Base-by-base conservation (phyloP, 2,329 filamentous ascomycete species). In the Fusarium acutatum region DNA sequence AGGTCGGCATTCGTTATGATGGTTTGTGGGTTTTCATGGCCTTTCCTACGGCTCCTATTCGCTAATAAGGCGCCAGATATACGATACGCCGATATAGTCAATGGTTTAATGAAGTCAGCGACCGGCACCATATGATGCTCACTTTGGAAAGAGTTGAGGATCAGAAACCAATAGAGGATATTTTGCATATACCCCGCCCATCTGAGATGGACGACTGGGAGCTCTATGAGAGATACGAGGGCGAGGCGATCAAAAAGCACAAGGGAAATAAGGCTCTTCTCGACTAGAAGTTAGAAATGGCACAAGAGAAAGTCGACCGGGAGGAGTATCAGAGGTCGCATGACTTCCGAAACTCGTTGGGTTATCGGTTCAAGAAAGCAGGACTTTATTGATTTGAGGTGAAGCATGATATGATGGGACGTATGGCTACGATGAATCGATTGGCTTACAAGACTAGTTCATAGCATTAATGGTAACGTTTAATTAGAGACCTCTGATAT, bases 161-260 rank as follows among this genome's bases (percentile, higher is more conserved):
- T 17, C 86, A 89, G 72, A 80, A 64, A 4, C 71, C 84, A 5
- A 80, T 88, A 67, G 78, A 84, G 13, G 80, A 85, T 11, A 72
- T 89, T 14, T 69, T 78, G n/a, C 64, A 73, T n/a, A 81, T 88
- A 18, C 88, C 88, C 1, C 82, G 78, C 17, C 88, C 88, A 5
- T 88, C 87, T 5, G 86, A 90, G 75, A 72, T 88, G 11, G 89
- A 90, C 67, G 88, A 90, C 65, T 90, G 87, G 88, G 66, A 80
- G 5, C 74, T 88, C 14, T 89, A 86, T 77, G 82, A 87, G 71
- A 85, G 84, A 70, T 76, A 84, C 35, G 83, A 88, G 76, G 83
- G 80, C 17, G 83, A 84, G 57, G 81, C 82, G 76, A 81, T 85
- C 59, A 82, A 81, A 63, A 73, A 82, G 54, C 75, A 79, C 7